A percentile compares a stretch with the other conserved stretches of the same genome.
Evolutionary conservation across 768 basidiomycete species (phyloP).

Genomic region (Psilocybe sp.): DNA sequence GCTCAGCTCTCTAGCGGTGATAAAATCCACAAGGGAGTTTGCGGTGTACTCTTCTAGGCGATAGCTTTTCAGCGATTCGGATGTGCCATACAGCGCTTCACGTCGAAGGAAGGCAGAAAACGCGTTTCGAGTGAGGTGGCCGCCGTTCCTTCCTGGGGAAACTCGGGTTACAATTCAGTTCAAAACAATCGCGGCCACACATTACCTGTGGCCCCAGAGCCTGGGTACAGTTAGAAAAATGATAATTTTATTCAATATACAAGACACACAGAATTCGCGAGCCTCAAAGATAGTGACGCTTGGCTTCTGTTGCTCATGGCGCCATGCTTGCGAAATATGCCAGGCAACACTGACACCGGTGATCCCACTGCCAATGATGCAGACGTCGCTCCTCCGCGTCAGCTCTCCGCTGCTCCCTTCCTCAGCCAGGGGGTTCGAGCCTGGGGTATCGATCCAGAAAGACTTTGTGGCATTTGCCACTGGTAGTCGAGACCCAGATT

Average conservation of each 20-base stretch:
- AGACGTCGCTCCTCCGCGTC: constrained; percentile 64
- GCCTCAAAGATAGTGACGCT: constrained; percentile 72
- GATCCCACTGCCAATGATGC: constrained; percentile 78
- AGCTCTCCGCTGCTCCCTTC: constrained; percentile 64
- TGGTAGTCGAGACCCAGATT: constrained; percentile 31
- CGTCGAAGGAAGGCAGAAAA: constrained; percentile 45
- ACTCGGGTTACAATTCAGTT: neutral
- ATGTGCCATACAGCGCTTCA: constrained; percentile 37
- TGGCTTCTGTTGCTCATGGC: constrained; percentile 27
- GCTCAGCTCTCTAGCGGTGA: constrained; percentile 40
- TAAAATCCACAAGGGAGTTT: constrained; percentile 43
- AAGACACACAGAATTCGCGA: constrained; percentile 74
- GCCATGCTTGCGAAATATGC: constrained; percentile 42
- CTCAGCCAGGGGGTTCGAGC: constrained; percentile 62
- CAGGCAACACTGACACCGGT: constrained; percentile 76
- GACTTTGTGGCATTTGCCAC: constrained; percentile 64
- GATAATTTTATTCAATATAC: constrained; percentile 1
- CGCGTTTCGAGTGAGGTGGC: constrained; percentile 58
- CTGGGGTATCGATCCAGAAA: constrained; percentile 65
- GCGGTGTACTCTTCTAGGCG: constrained; percentile 59
- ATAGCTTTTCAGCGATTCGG: constrained; percentile 54
- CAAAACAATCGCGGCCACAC: neutral
- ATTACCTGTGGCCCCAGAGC: constrained; percentile 75
- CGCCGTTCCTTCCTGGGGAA: constrained; percentile 71
- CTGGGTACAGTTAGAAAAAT: constrained; percentile 26